Percentiles rank a stretch among this genome's conserved stretches.
Evolutionary conservation across 495 filamentous ascomycete species (phyloP).

Genomic region (Cladorrhinum samala): DNA sequence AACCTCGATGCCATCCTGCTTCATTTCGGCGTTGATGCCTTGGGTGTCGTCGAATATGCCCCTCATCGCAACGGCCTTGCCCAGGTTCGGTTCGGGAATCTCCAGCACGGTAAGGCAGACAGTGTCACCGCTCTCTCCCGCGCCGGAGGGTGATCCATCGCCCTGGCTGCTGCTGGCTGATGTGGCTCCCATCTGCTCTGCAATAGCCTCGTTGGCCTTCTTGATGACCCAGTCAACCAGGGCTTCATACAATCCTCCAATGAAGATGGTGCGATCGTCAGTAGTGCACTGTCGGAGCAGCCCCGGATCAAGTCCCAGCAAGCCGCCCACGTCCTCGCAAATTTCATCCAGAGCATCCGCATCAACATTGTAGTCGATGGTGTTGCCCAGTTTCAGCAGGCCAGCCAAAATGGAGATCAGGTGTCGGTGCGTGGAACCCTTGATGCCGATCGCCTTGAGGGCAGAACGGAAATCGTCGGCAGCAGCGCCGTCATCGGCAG

Average conservation of each 20-base stretch:
- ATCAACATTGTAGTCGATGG: constrained; percentile 77
- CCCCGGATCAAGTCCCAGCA: constrained; percentile 83
- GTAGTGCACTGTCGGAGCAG: constrained; percentile 73
- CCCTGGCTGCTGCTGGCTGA: constrained; percentile 39
- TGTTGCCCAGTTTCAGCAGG: constrained; percentile 85
- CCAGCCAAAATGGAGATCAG: constrained; percentile 80
- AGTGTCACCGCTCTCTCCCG: constrained; percentile 69
- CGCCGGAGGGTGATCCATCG: constrained; percentile 48
- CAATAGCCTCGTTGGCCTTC: constrained; percentile 86
- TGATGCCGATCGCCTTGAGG: constrained; percentile 86
- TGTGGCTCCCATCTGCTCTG: constrained; percentile 57
- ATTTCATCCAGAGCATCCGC: constrained; percentile 78
- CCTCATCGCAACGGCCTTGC: constrained; percentile 78
- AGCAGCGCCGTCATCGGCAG: constrained; percentile 85
- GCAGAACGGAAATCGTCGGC: constrained; percentile 86
- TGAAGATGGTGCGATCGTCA: constrained; percentile 71
- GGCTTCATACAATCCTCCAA: constrained; percentile 86
- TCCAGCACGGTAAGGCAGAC: constrained; percentile 87
- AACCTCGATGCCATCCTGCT: constrained; percentile 79
- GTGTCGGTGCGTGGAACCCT: constrained; percentile 69
- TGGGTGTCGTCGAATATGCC: constrained; percentile 83
- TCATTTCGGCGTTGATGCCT: constrained; percentile 98
- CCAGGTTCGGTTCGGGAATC: constrained; percentile 69
- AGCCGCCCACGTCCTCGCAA: constrained; percentile 82
- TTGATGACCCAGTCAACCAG: constrained; percentile 89